These are phyloP conservation scores for Candida jianshihensis DNA, from an alignment of 805 yeast genomes.

Conservation along the genomic window DNA sequence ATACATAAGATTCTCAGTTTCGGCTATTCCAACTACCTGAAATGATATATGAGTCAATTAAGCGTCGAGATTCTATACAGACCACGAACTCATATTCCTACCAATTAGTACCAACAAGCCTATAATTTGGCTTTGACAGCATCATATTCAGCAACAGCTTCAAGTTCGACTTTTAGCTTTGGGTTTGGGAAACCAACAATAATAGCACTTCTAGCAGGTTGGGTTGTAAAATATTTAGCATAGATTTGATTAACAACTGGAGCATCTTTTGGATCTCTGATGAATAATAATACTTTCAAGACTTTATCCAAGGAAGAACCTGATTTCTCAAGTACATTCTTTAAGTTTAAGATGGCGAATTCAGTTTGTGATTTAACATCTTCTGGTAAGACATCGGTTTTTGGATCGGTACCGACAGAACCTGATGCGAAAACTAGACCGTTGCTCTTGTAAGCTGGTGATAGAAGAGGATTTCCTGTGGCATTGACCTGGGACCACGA, in stretches of 20 bases:
- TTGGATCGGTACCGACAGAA: constrained; percentile 34
- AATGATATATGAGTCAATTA: too few relatives aligned
- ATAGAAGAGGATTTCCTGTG: constrained; percentile 25
- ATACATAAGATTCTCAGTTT: too few relatives aligned
- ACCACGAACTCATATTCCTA: too few relatives aligned
- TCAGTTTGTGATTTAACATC: constrained; percentile 39
- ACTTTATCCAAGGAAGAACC: constrained; percentile 41
- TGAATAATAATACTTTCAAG: constrained; percentile 43
- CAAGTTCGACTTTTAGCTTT: constrained; percentile 44
- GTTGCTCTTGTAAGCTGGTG: constrained; percentile 35
- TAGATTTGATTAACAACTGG: constrained; percentile 39
- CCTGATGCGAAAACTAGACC: constrained; percentile 46
- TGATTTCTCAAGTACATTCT: constrained; percentile 33
- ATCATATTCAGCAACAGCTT: constrained; percentile 34
- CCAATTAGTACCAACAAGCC: too few relatives aligned
- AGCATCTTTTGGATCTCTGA: constrained; percentile 36
- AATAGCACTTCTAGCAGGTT: constrained; percentile 50
- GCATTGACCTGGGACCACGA: constrained; percentile 30
- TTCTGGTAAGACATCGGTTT: constrained; percentile 34
- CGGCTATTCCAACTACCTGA: too few relatives aligned
- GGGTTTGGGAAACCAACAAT: constrained; percentile 46
- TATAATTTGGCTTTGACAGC: constrained; percentile 7
- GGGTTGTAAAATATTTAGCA: constrained; percentile 35
- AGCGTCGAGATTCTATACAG: too few relatives aligned
- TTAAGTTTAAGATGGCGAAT: constrained; percentile 36